Evolutionary conservation across 306 rosid genomes (phyloP), one percentile per base, ranked within the genome.

Genomic region (Gynostemma pentaphyllum): DNA sequence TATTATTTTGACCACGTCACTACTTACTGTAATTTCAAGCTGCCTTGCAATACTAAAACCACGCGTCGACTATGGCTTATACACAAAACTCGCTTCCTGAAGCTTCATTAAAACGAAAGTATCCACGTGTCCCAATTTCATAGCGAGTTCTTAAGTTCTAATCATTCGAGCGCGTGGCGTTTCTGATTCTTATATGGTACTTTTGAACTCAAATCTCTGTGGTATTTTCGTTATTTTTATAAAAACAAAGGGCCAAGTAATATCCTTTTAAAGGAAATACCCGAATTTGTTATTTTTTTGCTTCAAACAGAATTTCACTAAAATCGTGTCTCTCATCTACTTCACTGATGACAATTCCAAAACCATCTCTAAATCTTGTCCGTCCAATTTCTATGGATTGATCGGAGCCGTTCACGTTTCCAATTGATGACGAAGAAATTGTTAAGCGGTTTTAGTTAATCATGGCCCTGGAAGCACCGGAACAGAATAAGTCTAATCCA

Each of bases 1-100:
- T 28, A 8, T 68, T 54, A 21, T 22, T 74, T 63, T 70, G 68
- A 75, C 75, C 69, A 61, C 69, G 42, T 67, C 73, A 67, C 55
- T 11, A 0, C 4, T 5, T 50, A 32, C 68, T n/a, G 63, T 47
- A 64, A 47, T 21, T 56, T 45, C 18, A 9, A 8, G 28, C 26
- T 4, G 2, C n/a, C n/a, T n/a, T n/a, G n/a, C n/a, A 13, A 34
- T 28, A 13, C 6, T 34, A 9, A 1, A 11, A n/a, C 2, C 32
- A 1, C 60, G 30, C 44, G 21, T 18, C 0, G 10, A 10, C 8
- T 1, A 1, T 0, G 7, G 13, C 10, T 1, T 13, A 6, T n/a
- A 41, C 0, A 0, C 0, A 13, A 60, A 18, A 32, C 16, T 19
- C 21, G 16, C 11, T 0, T 4, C 34, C 0, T 5, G 15, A 0